phyloP scores from a whole-genome alignment of 306 rosid species.

The Sindora glabra region DNA sequence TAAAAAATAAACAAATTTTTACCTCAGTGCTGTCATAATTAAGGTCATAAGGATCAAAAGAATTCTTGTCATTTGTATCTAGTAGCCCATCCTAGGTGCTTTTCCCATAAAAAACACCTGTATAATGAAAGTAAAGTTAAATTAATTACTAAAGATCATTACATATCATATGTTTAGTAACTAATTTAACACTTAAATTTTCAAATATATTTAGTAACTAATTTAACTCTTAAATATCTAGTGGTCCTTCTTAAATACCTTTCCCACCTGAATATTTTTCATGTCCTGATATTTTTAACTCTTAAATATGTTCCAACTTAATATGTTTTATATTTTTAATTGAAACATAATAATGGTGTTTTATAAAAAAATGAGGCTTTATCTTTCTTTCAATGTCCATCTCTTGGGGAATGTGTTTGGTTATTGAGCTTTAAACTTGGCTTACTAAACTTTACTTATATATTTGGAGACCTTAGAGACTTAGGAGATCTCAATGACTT shows the following conservation, averaged over 20 bases:
- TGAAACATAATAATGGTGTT: neutral
- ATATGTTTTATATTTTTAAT: too few relatives aligned
- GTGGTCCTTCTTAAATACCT: too few relatives aligned
- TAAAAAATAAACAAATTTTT: neutral
- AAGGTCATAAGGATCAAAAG: slow-evolving; percentile 39
- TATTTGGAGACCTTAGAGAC: slow-evolving; percentile 35
- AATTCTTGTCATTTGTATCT: slow-evolving; percentile 26
- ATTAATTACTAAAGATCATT: neutral
- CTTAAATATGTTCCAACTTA: too few relatives aligned
- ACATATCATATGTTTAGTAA: neutral
- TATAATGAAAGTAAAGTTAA: slow-evolving; percentile 1
- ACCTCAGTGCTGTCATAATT: slow-evolving; percentile 60
- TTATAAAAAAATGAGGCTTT: neutral
- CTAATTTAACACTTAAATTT: too few relatives aligned
- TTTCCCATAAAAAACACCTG: slow-evolving; percentile 58
- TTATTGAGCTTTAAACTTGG: slow-evolving; percentile 24
- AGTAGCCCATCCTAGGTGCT: slow-evolving; percentile 64
- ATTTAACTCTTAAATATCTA: too few relatives aligned
- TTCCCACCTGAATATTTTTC: too few relatives aligned
- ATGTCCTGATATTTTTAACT: too few relatives aligned
- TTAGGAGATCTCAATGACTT: slow-evolving; percentile 34
- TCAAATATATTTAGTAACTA: too few relatives aligned
- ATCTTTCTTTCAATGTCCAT: slow-evolving; percentile 57
- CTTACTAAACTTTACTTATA: slow-evolving; percentile 21
- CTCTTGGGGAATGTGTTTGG: slow-evolving; percentile 32